phyloP scores from a whole-genome alignment of 164 flowering plant genomes.

The Annona cherimola region DNA sequence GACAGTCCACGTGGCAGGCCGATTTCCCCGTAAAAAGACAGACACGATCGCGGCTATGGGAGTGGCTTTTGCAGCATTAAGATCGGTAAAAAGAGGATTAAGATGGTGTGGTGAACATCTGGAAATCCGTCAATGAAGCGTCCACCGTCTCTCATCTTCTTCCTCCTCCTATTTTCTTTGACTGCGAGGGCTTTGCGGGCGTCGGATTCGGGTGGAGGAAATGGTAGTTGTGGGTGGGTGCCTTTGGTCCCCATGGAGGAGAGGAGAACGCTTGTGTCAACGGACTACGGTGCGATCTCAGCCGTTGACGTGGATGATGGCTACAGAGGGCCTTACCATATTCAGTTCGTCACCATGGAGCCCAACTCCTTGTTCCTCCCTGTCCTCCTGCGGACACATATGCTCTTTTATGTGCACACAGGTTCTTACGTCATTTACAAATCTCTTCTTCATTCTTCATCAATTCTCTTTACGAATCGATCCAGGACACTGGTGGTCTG shows the following conservation, averaged over 20 bases:
- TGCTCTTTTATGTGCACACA: conserved; percentile 73
- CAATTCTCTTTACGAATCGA: no score
- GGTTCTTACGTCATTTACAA: conserved; percentile 28
- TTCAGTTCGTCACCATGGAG: conserved; percentile 76
- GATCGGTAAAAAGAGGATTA: no score
- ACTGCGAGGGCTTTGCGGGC: no score
- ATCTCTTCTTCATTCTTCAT: not conserved
- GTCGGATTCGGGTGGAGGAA: no score
- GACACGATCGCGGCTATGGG: no score
- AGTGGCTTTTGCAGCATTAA: no score
- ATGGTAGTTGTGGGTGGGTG: conserved; percentile 1
- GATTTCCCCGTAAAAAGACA: no score
- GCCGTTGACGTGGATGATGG: conserved; percentile 46
- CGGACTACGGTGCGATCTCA: conserved; percentile 60
- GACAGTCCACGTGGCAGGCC: no score
- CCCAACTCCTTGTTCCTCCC: conserved; percentile 85
- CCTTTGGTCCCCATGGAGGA: conserved; percentile 35
- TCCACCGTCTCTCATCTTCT: not conserved
- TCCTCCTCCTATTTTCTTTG: not conserved
- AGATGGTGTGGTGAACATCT: no score
- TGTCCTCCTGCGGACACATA: conserved; percentile 63
- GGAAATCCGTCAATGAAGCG: no score
- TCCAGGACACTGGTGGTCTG: no score
- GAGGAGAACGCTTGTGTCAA: conserved; percentile 35
- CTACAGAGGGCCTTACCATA: conserved; percentile 35